Evolutionary conservation across 2,329 filamentous ascomycete genomes (phyloP), one percentile per base, ranked within the genome.

Genomic region (Dactylellina haptotyla): DNA sequence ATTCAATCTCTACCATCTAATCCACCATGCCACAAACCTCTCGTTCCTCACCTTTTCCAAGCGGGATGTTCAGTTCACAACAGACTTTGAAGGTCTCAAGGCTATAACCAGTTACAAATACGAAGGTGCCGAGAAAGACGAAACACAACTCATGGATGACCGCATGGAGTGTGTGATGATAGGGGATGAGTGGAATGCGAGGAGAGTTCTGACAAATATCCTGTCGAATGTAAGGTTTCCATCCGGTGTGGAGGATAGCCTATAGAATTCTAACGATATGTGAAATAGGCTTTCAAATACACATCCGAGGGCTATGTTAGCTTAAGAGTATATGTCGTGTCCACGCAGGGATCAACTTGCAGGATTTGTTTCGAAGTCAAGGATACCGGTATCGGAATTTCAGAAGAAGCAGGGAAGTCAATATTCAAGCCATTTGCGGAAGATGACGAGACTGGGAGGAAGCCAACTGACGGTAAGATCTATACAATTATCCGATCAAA

Each of bases 341-440:
- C 26, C 8, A 67, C 50, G 57, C 50, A 75, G 28, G 65, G 46
- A 32, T 48, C 53, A 10, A 58, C 45, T 18, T 70, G 61, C 48
- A 66, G 50, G 51, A 70, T 72, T 25, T 72, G 53, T 26, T 75
- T 59, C 28, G 48, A 62, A 37, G 9, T 71, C 34, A 72, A 77
- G 72, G 77, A 78, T 63, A 78, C 76, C 30, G 76, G 75, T 39
- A 70, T 76, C 12, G 76, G 77, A 30, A 76, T 78, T 9, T 73
- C 76, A 10, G 61, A 76, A 18, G 72, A 77, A 45, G 45, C 76
- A 30, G 64, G 39, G n/a, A 72, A 72, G 25, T 66, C 64, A 20
- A 57, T 77, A 9, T 77, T 77, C 34, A 69, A 71, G 25, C 75
- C 76, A 1, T 75, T 77, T 12, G 48, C 66, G 2, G 72, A 76